Percentiles rank a stretch among this genome's conserved stretches.
These are phyloP conservation scores for Gossypium arboreum DNA, from an alignment of 345 rosid genomes.

Conservation along the genomic window DNA sequence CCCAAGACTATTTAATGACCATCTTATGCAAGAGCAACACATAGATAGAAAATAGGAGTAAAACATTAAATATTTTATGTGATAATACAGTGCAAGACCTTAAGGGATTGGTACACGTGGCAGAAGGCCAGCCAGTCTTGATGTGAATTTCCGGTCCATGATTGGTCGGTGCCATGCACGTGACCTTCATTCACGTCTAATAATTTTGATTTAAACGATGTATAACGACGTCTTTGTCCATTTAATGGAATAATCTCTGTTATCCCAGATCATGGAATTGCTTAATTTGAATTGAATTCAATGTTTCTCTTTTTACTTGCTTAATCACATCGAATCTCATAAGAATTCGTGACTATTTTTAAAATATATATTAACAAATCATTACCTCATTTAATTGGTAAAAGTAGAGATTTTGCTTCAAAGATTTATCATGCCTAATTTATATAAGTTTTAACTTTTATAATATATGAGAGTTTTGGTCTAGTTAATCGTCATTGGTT, in stretches of 20 bases:
- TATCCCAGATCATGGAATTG: too few relatives aligned
- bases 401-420: too few relatives aligned
- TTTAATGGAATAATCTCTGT: background rate
- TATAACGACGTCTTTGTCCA: background rate
- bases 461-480: too few relatives aligned
- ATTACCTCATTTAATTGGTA: too few relatives aligned
- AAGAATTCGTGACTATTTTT: too few relatives aligned
- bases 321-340: too few relatives aligned
- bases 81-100: background rate
- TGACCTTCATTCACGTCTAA: background rate
- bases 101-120: constrained; percentile 26
- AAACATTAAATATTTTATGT: background rate
- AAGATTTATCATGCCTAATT: too few relatives aligned
- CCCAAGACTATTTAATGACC: constrained; percentile 14
- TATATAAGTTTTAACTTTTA: too few relatives aligned
- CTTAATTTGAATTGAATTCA: too few relatives aligned
- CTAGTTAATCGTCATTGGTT: too few relatives aligned
- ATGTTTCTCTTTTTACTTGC: too few relatives aligned
- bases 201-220: background rate
- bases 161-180: constrained; percentile 9
- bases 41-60: background rate
- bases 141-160: background rate
- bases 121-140: constrained; percentile 17
- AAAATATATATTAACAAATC: too few relatives aligned
- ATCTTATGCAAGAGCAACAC: constrained; percentile 25